Conservation (phyloP, 345 rosid species). For the Dipteronia sinensis region DNA sequence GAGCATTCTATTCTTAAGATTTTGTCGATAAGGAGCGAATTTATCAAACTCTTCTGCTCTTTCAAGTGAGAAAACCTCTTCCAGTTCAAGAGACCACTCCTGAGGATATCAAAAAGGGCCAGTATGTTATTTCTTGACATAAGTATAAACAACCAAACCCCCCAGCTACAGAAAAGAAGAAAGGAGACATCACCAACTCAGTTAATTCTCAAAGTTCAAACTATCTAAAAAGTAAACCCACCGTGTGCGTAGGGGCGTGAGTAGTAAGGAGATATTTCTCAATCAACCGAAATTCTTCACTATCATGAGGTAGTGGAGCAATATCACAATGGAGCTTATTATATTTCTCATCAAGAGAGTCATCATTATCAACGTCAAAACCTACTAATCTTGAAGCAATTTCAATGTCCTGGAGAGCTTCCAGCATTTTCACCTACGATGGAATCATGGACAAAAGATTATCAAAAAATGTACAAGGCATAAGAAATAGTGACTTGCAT, state of each 20-base stretch:
- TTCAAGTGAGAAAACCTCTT: constrained; percentile 88
- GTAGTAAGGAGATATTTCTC: constrained; percentile 79
- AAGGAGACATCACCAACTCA: neutral
- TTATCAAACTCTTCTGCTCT: constrained; percentile 88
- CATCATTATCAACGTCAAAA: constrained; percentile 76
- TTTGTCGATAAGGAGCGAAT: constrained; percentile 68
- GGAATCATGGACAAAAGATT: constrained; percentile 25
- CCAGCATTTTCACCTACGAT: constrained; percentile 92
- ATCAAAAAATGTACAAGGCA: neutral
- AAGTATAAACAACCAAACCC: neutral
- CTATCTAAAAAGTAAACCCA: constrained; percentile 32
- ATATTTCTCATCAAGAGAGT: constrained; percentile 83
- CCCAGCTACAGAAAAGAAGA: neutral
- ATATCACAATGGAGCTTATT: constrained; percentile 69
- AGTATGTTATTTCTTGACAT: neutral
- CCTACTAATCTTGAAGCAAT: constrained; percentile 97
- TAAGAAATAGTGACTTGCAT: neutral
- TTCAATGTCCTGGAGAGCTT: constrained; percentile 95
- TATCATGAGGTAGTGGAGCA: constrained; percentile 76
- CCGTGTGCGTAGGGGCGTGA: constrained; percentile 94
- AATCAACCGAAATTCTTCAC: constrained; percentile 73
- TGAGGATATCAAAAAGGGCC: constrained; percentile 31
- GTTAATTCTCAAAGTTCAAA: neutral
- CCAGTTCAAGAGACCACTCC: constrained; percentile 94
- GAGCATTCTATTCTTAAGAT: constrained; percentile 83